Conservation (phyloP, 2,329 filamentous ascomycete genomes). For the Fusarium tupiense region DNA sequence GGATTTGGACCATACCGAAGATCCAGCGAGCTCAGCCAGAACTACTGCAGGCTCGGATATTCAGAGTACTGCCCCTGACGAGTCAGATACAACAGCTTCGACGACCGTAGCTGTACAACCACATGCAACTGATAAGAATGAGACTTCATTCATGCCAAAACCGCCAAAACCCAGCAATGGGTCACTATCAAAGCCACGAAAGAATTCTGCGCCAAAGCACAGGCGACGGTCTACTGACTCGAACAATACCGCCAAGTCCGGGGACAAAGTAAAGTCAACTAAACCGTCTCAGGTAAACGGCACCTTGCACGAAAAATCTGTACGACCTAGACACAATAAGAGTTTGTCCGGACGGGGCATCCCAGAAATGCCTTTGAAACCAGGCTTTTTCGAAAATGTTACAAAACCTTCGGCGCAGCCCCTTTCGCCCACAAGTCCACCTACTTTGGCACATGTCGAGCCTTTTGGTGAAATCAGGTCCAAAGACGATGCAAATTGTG, state of each 20-base stretch:
- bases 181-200: slow-evolving; percentile 18
- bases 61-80: not conserved
- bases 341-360: slow-evolving; percentile 43
- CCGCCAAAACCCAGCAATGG: slow-evolving; percentile 14
- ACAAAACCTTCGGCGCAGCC: slow-evolving; percentile 37
- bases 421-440: not conserved
- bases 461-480: slow-evolving; percentile 22
- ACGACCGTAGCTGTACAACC: not conserved
- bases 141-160: slow-evolving; percentile 1
- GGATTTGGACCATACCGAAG: not conserved
- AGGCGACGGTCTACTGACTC: slow-evolving; percentile 47
- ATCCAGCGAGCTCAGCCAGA: not conserved
- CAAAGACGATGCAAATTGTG: slow-evolving; percentile 25
- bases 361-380: slow-evolving; percentile 49
- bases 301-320: slow-evolving; percentile 49
- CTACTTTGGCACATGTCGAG: not conserved
- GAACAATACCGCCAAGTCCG: slow-evolving; percentile 34
- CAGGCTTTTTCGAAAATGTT: slow-evolving; percentile 53
- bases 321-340: slow-evolving; percentile 44
- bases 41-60: not conserved
- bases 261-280: slow-evolving; percentile 45
- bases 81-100: not conserved
- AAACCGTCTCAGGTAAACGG: slow-evolving; percentile 45
- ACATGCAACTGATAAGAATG: not conserved
- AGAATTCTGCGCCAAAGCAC: slow-evolving; percentile 40